Evolutionary conservation across 1,139 yeast species (phyloP).

Genomic region (Pichia sp.): DNA sequence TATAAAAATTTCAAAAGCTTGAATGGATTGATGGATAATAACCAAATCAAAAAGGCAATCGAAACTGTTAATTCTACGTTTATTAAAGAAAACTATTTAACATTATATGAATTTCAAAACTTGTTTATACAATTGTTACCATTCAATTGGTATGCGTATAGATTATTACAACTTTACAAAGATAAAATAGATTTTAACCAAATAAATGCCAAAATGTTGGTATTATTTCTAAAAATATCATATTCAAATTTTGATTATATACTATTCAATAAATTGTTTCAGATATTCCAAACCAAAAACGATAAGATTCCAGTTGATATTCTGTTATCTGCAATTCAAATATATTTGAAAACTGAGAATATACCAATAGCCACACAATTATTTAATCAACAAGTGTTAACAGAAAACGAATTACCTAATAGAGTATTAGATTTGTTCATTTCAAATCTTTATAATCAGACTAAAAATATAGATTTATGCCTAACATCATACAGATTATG

Average conservation of each 20-base stretch:
- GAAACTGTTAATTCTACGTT: slow-evolving; percentile 3
- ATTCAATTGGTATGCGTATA: slow-evolving; percentile 14
- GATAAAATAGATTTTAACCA: slow-evolving; percentile 1
- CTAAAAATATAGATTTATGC: slow-evolving; percentile 20
- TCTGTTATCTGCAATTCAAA: slow-evolving; percentile 20
- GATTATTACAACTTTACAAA: slow-evolving; percentile 10
- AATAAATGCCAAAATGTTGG: slow-evolving; percentile 9
- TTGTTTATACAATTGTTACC: slow-evolving; percentile 13
- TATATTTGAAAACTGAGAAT: slow-evolving; percentile 23
- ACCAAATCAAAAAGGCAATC: slow-evolving; percentile 10
- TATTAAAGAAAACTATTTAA: slow-evolving; percentile 2
- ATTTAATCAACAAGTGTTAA: slow-evolving; percentile 25
- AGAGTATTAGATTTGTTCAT: slow-evolving; percentile 18
- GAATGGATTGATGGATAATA: slow-evolving; percentile 5
- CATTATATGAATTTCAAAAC: slow-evolving; percentile 12
- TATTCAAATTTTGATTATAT: slow-evolving; percentile 18
- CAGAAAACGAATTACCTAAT: slow-evolving; percentile 15
- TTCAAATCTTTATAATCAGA: slow-evolving; percentile 15
- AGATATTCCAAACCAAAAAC: slow-evolving; percentile 13
- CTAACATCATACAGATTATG: slow-evolving; percentile 24
- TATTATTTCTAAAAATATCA: slow-evolving; percentile 16
- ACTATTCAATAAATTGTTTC: slow-evolving; percentile 21
- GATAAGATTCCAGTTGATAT: slow-evolving; percentile 14
- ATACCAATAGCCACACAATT: slow-evolving; percentile 24
- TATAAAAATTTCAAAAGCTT: slow-evolving; percentile 5